These are phyloP conservation scores for Escovopsis weberi DNA, from an alignment of 2,329 filamentous ascomycete genomes.

Conservation along the genomic window DNA sequence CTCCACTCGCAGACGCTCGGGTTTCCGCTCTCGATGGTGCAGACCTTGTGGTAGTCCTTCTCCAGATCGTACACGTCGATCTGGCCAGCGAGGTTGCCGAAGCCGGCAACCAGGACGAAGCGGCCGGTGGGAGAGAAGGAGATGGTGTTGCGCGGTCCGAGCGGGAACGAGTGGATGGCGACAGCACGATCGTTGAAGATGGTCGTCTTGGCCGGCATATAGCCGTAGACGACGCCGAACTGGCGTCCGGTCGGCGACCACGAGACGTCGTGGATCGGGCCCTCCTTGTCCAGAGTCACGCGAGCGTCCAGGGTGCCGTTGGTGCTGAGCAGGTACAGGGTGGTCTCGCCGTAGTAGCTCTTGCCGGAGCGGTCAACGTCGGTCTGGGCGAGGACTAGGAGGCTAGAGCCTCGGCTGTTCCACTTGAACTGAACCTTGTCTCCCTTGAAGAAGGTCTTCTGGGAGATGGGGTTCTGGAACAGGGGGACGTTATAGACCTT, in stretches of 20 bases:
- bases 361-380: slow-evolving; percentile 97
- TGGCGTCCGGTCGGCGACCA: slow-evolving; percentile 98
- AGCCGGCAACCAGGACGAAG: slow-evolving; percentile 87
- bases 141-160: slow-evolving; percentile 87
- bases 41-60: slow-evolving; percentile 84
- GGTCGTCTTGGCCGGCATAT: slow-evolving; percentile 97
- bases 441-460: slow-evolving; percentile 98
- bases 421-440: slow-evolving; percentile 98
- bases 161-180: slow-evolving; percentile 69
- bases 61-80: slow-evolving; percentile 96
- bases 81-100: slow-evolving; percentile 92
- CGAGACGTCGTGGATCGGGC: slow-evolving; percentile 93
- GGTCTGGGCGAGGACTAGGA: slow-evolving; percentile 92
- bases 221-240: slow-evolving; percentile 94
- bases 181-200: slow-evolving; percentile 89
- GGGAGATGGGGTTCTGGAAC: slow-evolving; percentile 69
- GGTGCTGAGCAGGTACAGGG: slow-evolving; percentile 84
- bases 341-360: slow-evolving; percentile 98
- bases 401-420: slow-evolving; percentile 80
- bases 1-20: slow-evolving; percentile 96
- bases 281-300: slow-evolving; percentile 87
- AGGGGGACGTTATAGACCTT: slow-evolving; percentile 90
- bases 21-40: slow-evolving; percentile 89
- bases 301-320: slow-evolving; percentile 87
- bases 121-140: slow-evolving; percentile 86